Base-by-base conservation (phyloP, 148 eudicot species). In the Camellia japonica region DNA sequence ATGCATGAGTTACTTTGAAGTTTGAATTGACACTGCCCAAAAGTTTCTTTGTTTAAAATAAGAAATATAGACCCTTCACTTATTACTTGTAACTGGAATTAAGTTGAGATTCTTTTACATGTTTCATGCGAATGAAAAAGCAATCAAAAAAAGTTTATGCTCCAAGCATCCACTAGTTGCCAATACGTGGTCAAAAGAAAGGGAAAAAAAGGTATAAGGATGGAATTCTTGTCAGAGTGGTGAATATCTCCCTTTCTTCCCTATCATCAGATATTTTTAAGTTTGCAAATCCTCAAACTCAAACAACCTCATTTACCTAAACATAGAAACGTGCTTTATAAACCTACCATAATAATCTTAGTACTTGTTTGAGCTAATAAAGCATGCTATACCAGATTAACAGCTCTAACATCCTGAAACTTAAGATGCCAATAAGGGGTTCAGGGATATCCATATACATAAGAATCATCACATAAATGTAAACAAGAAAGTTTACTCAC, bases 401-500 rank as follows among this genome's bases (percentile, higher is more conserved):
- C 63, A 73, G 76, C 5, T 20, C 10, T 68, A 60, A 67, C 30
- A 78, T 30, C 51, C 16, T 43, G 23, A 79, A 71, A 23, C 54
- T 58, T 56, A 62, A 61, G 42, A 64, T 47, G 15, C 46, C 30
- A 18, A 13, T 58, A 19, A 46, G 44, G 19, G 20, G 43, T 54
- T 71, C 43, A 13, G 13, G 58, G 18, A 42, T 16, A 71, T 11
- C 23, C 71, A 64, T 54, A 49, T 80, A 9, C 49, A 20, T 52
- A 9, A 47, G 68, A 76, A 44, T 19, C 8, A 30, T 58, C 13
- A 41, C 6, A 2, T 56, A n/a, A 76, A 44, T 47, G 6, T 6
- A 12, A 59, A 11, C 65, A 3, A 30, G 54, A 78, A 68, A 52
- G 55, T 49, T 30, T 54, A 83, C 91, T 85, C 78, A 95, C 99